Evolutionary conservation across 176 grass and related monocot species (phyloP).

Genomic region (Chloris gayana): DNA sequence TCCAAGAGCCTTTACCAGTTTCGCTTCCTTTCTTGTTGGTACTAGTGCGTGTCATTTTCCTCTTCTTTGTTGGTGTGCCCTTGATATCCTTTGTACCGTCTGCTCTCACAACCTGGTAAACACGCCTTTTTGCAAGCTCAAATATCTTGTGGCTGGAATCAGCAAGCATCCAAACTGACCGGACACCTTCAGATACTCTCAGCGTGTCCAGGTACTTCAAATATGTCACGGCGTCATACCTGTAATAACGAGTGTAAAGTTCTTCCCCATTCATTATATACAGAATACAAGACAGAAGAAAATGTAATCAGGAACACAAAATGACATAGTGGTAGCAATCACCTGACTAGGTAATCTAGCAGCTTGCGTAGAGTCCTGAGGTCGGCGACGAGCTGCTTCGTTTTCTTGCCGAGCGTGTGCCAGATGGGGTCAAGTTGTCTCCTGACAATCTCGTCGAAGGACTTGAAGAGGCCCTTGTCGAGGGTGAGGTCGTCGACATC

Average conservation of each 20-base stretch:
- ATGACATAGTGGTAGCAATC: neutral
- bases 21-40: constrained; percentile 66
- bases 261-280: neutral
- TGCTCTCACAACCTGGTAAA: constrained; percentile 81
- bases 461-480: constrained; percentile 93
- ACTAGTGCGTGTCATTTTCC: constrained; percentile 40
- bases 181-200: constrained; percentile 90
- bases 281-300: neutral
- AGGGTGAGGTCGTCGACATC: constrained; percentile 93
- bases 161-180: constrained; percentile 97
- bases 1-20: constrained; percentile 44
- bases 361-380: constrained; percentile 94
- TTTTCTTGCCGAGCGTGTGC: constrained; percentile 98
- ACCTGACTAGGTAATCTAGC: constrained; percentile 96
- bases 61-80: constrained; percentile 67
- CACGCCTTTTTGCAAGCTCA: constrained; percentile 84
- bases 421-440: constrained; percentile 93
- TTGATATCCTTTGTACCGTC: constrained; percentile 60
- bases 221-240: constrained; percentile 92
- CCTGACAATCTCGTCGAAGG: constrained; percentile 93
- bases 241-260: constrained; percentile 30
- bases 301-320: neutral
- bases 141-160: constrained; percentile 97
- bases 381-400: constrained; percentile 95
- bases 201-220: constrained; percentile 92